Evolutionary conservation across 106 monocot genomes (phyloP), one percentile per base, ranked within the genome.

Genomic region (Cymbidium sinense): DNA sequence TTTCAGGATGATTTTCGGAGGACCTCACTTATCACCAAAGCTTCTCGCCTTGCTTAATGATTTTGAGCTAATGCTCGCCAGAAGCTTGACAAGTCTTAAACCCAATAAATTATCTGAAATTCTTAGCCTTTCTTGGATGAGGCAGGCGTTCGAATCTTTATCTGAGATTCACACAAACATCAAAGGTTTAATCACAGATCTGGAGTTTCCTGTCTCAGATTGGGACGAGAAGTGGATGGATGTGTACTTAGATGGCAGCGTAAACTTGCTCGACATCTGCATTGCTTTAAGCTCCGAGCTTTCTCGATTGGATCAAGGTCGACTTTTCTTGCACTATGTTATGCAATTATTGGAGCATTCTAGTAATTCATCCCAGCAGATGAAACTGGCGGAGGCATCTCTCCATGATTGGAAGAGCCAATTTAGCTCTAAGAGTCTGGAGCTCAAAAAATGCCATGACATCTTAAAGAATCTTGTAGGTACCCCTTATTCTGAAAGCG

Each of bases 201-300:
- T 94, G 29, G 77, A 89, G 71, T 89, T 98, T 74, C 98, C 91
- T 28, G 83, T 90, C 37, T 87, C 91, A 0, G 87, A 90, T 64
- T 99, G 98, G 94, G 98, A 99, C 50, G 85, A 92, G 43, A 86
- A 90, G 31, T 94, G 88, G 98, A 83, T 92, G 52, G 80, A 96
- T 51, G 72, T 87, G 37, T 96, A 96, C 77, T 84, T 96, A 75
- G 85, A 96, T 62, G 79, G 80, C 50, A 91, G 89, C 71, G 81
- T 96, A 34, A 96, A 94, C 76, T 65, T 96, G 51, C 93, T 96
- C 7, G 94, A 99, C 62, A 81, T 99, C 65, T 99, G 94, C 73
- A 88, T 90, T 23, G 86, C 88, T 18, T 78, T 99, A 34, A 90
- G 70, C 41, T 87, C 92, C 34, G 91, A 92, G 83, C 64, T 99